A percentile compares a stretch with the other conserved stretches of the same genome.
Evolutionary conservation across 371 early-diverging fungal genomes (phyloP).

Genomic region (Mortierella sp.): DNA sequence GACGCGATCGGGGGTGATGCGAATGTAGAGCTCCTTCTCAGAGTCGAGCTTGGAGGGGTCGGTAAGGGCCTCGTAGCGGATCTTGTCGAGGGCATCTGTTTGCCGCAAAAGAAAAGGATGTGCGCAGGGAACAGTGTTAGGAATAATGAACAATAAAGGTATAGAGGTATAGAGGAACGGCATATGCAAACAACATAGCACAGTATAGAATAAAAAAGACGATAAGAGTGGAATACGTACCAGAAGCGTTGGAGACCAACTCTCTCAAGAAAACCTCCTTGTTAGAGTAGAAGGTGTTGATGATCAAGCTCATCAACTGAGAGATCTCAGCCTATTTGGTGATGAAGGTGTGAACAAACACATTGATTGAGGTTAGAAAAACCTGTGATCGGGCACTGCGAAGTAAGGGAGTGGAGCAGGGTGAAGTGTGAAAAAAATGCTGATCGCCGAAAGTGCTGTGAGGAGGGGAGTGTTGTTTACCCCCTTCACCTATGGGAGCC

Average conservation of each 20-base stretch:
- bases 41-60: constrained; percentile 85
- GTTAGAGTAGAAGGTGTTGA: constrained; percentile 91
- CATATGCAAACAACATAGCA: not conserved
- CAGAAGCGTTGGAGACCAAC: constrained; percentile 92
- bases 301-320: constrained; percentile 96
- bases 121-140: not conserved
- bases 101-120: not conserved
- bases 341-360: not conserved
- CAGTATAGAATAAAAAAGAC: not conserved
- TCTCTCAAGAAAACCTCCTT: constrained; percentile 98
- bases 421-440: too few species aligned
- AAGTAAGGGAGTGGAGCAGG: not conserved
- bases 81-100: constrained; percentile 95
- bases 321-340: constrained; percentile 88
- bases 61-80: constrained; percentile 86
- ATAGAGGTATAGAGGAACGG: too few species aligned
- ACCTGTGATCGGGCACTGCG: not conserved
- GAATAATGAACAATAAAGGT: not conserved
- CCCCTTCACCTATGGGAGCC: not conserved
- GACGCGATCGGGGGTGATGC: constrained; percentile 85
- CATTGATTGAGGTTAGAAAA: not conserved
- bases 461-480: not conserved
- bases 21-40: constrained; percentile 85
- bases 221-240: constrained; percentile 19
- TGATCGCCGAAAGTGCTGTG: not conserved